Evolutionary conservation across 345 rosid species (phyloP), one percentile per base, ranked within the genome.

Genomic region (Tarenaya hassleriana): DNA sequence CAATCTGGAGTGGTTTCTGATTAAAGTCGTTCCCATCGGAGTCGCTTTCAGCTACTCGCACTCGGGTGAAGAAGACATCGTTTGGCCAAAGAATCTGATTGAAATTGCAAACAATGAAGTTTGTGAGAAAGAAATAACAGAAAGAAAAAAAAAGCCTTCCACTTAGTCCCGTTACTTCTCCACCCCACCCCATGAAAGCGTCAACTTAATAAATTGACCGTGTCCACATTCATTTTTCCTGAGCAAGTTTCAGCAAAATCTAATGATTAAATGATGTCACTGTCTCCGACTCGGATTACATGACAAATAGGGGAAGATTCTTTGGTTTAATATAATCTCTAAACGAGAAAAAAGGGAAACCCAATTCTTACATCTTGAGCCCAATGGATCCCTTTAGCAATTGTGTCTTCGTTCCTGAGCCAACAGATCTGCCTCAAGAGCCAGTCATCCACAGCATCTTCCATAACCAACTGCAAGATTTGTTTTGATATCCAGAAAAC

Each of bases 401-500:
- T 47, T 45, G 77, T 76, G 8, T 94, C 99, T 72, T 88, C 97
- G 17, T 62, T 78, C 49, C 88, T 75, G 58, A 94, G 86, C 92
- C 87, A 94, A 47, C 71, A 73, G 47, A 94, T 73, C 64, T 82
- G 92, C 68, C 92, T 78, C 73, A 94, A 58, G 49, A 94, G 95
- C 80, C 78, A 94, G 69, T 94, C 97, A 82, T 86, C 99, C 38
- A 88, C 88, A 55, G 96, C 97, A 80, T 88, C 97, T 69, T 88
- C 97, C 99, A 88, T 94, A 55, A 88, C 75, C 51, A 94, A 69
- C 67, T 94, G 99, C 56, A 88, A 62, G 59, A 94, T 88, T 70
- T 94, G 95, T 75, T 83, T 94, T 56, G 97, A 88, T 48, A 94
- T 86, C 97, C 99, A 88, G 70, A 88, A 88, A 62, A 88, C 97